Base-by-base conservation (phyloP, 1,139 yeast species). In the Blastobotrys aristatus region DNA sequence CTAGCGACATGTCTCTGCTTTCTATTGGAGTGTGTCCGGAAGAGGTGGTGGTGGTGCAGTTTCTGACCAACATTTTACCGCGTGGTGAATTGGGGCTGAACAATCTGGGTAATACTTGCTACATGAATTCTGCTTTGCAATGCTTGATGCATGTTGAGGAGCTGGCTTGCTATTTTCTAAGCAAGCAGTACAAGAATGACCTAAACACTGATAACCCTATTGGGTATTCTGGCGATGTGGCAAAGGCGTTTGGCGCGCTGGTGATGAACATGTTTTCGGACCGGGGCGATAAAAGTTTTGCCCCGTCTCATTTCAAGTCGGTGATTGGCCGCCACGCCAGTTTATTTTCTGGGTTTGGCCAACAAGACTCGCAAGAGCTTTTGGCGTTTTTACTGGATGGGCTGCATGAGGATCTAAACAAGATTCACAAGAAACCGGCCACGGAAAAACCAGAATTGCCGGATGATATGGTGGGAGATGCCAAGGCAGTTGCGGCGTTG, bases 321-420 rank as follows among this genome's bases (percentile, higher is more conserved):
- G 81, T 87, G 0, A 76, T 92, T 38, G 97, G 97, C 0, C 76
- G 82, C 50, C 85, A 77, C 61, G 84, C 89, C 38, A 77, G 84
- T 1, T 79, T 87, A 78, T 92, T 92, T 69, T 76, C 88, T 0
- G 96, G 95, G 0, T 89, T 84, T 59, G 80, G 79, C 57, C 98
- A 92, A 65, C 98, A 92, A 62, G 98, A 92, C 63, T 87, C 97
- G 0, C 98, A 92, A 64, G 98, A 92, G 63, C 84, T 92, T 60
- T 71, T 92, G 48, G 90, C 96, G 36, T 92, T 88, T 75, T 67
- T 92, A 36, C 71, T 92, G 38, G 98, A 92, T 67, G 94, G 96
- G 5, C 72, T 92, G 40, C 98, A 92, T 61, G 98, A 92, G 64
- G 98, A 92, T 65, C 73, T 92, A 57, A 92, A 92, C 61, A 73